Base-by-base conservation (phyloP, 2,329 filamentous ascomycete genomes). In the Tetracladium maxilliforme region DNA sequence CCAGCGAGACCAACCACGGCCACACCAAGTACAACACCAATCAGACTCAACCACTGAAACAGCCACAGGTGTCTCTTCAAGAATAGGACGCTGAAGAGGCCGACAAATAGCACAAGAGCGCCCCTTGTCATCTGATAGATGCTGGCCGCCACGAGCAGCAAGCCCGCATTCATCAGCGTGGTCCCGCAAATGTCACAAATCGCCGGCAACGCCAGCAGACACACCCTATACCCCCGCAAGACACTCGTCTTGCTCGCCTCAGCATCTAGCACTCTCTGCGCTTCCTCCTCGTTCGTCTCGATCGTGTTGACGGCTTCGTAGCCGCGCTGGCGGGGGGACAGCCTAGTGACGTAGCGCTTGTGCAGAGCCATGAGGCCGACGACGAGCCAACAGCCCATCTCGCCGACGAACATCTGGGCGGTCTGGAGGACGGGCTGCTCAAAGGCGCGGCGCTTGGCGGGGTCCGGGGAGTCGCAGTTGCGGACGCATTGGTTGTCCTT, bases 51-150 rank as follows among this genome's bases (percentile, higher is more conserved):
- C 90, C 90, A 98, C 49, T 98, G 90, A 58, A 87, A 94, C n/a
- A 79, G 47, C 32, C 73, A 69, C 17, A 98, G 62, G 38, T 70
- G 76, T 23, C 83, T 70, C 41, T 71, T 75, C 29, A 98, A 60
- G 49, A 98, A 95, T 9, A 92, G 42, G 15, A 98, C 86, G 43
- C 84, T 93, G 55, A 98, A 94, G 1, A 95, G 57, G 0, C 90
- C 90, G 12, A 98, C 90, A 40, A 98, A 98, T 6, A 98, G 64
- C 4, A 98, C 87, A 21, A 98, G 63, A 1, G 90, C 90, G 7
- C 90, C 90, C 30, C 90, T 66, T 2, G 87, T 95, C 90, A 98
- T 98, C 55, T 98, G 90, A 54, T 94, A 98, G 43, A 98, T 94
- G 32, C 82, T 92, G 2, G 90, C 83, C 9, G 82, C 90, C 14